Base-by-base conservation (phyloP, 2,329 filamentous ascomycete species). In the Neofusicoccum cordaticola region DNA sequence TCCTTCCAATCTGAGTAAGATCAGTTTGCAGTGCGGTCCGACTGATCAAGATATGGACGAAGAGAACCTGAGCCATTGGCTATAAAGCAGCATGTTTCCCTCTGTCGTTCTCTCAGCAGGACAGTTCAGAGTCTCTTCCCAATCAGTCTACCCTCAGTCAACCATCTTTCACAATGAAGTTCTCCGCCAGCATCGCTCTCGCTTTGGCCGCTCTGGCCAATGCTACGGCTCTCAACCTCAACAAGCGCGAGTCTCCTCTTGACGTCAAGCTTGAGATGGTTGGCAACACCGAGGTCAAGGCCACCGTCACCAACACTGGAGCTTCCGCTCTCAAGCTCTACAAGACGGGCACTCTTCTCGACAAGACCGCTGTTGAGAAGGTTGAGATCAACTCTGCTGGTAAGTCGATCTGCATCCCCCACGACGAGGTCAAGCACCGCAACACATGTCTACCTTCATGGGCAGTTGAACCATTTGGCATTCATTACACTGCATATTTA, bases 231-330 rank as follows among this genome's bases (percentile, higher is more conserved):
- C 22, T 61, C 57, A 47, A 61, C 42, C 57, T 61, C 27, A 61
- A 39, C 57, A 61, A 61, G 57, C 57, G 57, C 11, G 57, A 61
- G 37, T 15, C 57, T 39, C 57, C 57, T 7, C 42, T 61, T 31
- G 57, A 61, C 27, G 62, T 63, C 27, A 35, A 56, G 41, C 62
- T 63, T 17, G 62, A 63, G 42, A 42, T 81, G 69, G 72, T 79
- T 22, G 81, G 80, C 65, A 85, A 86, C 75, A 81, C 83, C n/a
- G 78, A 77, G 62, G 78, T 86, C 68, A 84, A 84, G 75, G 82
- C 83, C 35, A 74, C 77, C 51, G 77, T 86, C 66, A 85, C 81
- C 68, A 86, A 86, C 78, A 83, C 77, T 37, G 84, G 83, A 51
- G 76, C 77, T 51, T 76, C 74, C 52, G 77, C 77, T 64, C 71